Percentiles rank a stretch among this genome's conserved stretches.
Evolutionary conservation across 768 basidiomycete genomes (phyloP).

Genomic region (Collybia nuda): DNA sequence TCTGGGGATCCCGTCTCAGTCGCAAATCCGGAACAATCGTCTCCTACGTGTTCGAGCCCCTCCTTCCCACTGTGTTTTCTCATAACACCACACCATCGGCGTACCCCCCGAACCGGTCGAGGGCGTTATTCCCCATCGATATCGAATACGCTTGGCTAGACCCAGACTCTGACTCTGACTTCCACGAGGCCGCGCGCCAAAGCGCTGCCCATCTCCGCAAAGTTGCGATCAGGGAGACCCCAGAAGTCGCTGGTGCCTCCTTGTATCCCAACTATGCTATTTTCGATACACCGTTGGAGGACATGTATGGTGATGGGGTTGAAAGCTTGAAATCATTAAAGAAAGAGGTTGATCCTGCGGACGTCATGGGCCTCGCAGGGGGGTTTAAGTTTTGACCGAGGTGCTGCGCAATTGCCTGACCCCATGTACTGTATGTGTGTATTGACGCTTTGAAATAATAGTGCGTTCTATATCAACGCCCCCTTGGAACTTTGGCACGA

Average conservation of each 20-base stretch:
- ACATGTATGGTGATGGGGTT: conserved; percentile 53
- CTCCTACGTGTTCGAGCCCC: conserved; percentile 52
- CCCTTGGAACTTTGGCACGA: too few relatives aligned
- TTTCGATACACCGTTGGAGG: conserved; percentile 45
- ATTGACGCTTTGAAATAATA: too few relatives aligned
- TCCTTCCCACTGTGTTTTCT: conserved; percentile 39
- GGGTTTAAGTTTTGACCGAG: conserved; percentile 52
- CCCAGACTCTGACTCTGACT: conserved; percentile 32
- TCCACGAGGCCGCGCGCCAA: conserved; percentile 36
- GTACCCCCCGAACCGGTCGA: conserved; percentile 43
- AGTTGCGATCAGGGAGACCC: conserved; percentile 39
- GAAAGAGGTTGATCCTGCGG: conserved; percentile 47
- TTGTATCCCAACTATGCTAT: conserved; percentile 66
- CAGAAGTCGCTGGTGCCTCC: conserved; percentile 30
- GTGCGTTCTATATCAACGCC: too few relatives aligned
- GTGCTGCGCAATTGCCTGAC: too few relatives aligned
- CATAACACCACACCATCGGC: conserved; percentile 40
- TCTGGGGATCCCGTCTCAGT: conserved; percentile 38
- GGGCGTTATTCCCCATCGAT: conserved; percentile 43
- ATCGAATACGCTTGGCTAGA: conserved; percentile 45
- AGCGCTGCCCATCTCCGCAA: conserved; percentile 38
- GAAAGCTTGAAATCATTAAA: conserved; percentile 38
- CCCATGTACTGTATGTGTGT: too few relatives aligned
- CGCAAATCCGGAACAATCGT: conserved; percentile 30
- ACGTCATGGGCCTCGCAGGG: conserved; percentile 68